These are phyloP conservation scores for Vitis amurensis DNA, from an alignment of 164 flowering plant genomes.

Conservation along the genomic window DNA sequence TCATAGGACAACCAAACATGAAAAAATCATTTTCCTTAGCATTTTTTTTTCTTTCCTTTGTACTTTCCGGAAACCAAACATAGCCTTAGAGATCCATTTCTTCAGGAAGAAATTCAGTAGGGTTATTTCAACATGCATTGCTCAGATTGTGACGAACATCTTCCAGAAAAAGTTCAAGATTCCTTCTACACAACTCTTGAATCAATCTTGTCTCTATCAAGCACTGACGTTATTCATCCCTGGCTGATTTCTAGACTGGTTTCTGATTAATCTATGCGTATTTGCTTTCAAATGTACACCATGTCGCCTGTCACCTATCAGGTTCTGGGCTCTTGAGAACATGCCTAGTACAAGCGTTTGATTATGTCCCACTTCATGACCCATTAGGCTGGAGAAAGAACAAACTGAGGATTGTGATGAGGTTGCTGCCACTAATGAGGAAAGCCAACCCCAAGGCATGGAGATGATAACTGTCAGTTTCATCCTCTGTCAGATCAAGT, in stretches of 20 bases:
- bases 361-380: conserved; percentile 78
- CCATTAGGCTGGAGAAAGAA: conserved; percentile 85
- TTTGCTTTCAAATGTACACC: conserved; percentile 88
- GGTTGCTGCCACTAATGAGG: no score
- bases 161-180: conserved; percentile 94
- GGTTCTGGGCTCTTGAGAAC: conserved; percentile 96
- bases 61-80: no score
- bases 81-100: no score
- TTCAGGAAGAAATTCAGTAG: no score
- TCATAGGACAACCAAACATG: no score
- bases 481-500: no score
- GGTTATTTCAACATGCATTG: conserved; percentile 62
- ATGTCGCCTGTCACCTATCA: conserved; percentile 98
- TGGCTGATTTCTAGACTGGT: conserved; percentile 89
- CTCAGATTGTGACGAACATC: conserved; percentile 90
- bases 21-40: no score
- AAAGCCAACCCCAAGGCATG: no score
- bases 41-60: no score
- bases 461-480: no score
- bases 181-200: conserved; percentile 92
- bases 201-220: conserved; percentile 92
- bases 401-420: no score
- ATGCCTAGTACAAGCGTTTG: conserved; percentile 88
- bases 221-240: conserved; percentile 67
- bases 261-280: conserved; percentile 73